Conservation (phyloP, 768 basidiomycete species). For the Podaxis sp. region DNA sequence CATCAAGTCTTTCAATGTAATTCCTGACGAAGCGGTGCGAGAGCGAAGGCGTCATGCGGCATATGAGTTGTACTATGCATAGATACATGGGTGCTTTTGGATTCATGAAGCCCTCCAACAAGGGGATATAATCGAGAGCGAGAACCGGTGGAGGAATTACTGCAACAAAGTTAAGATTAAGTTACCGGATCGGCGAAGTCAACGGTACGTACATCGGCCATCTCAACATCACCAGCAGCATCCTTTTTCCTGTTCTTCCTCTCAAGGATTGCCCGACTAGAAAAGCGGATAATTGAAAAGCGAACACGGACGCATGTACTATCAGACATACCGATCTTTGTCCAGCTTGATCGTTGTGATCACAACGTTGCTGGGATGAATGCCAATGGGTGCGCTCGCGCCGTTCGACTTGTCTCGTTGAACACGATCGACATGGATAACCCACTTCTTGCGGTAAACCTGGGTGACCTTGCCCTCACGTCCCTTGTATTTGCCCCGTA, state of each 20-base stretch:
- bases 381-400: conserved; percentile 87
- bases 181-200: conserved; percentile 1
- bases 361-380: conserved; percentile 96
- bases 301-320: not conserved
- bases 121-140: conserved; percentile 22
- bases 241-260: conserved; percentile 80
- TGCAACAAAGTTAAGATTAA: conserved; percentile 21
- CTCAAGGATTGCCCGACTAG: conserved; percentile 81
- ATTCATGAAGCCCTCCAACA: conserved; percentile 26
- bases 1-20: not conserved
- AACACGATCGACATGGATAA: conserved; percentile 97
- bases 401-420: conserved; percentile 98
- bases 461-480: conserved; percentile 97
- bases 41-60: conserved; percentile 36
- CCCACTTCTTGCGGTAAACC: conserved; percentile 99
- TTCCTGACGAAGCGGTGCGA: not conserved
- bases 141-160: conserved; percentile 30
- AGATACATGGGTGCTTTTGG: conserved; percentile 68
- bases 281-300: conserved; percentile 9
- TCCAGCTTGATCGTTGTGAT: conserved; percentile 91
- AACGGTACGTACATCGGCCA: conserved; percentile 65
- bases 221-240: conserved; percentile 65
- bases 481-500: conserved; percentile 98
- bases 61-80: conserved; percentile 58
- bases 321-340: conserved; percentile 68